Evolutionary conservation across 495 filamentous ascomycete species (phyloP), one percentile per base, ranked within the genome.

Genomic region (Podospora pseudopauciseta): DNA sequence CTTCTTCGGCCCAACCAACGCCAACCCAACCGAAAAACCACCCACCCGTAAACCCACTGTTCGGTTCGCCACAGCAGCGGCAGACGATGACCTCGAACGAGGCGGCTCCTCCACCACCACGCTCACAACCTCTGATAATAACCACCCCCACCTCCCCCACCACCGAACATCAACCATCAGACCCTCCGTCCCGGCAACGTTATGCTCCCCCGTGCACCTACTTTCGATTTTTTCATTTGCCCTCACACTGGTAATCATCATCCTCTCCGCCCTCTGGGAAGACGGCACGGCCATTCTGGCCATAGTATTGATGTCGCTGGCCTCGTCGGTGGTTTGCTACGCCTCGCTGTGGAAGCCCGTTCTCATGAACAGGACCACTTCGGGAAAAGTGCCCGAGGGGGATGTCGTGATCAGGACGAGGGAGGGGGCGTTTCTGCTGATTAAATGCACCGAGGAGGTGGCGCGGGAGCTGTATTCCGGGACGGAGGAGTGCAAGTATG

Each of bases 401-500:
- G 86, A 89, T 70, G 80, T 91, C 4, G 82, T 89, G 1, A 87
- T 90, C 53, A 79, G 81, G 26, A 89, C 86, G 18, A 83, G 86
- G 7, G 78, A 85, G 66, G 88, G 88, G 4, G 86, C 84, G 1
- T 89, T 91, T 67, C 67, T 90, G 2, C 71, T 89, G 20, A 78
- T 91, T 28, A 78, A 82, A 55, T 90, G 89, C 71, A 79, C 80
- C 15, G 89, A 91, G 76, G 83, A 87, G 11, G 82, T 90, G 7
- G 84, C 88, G 9, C 81, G 88, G 23, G 86, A 90, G 75, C 81
- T 91, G 2, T 91, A 91, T 73, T 81, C 77, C 13, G 86, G 86
- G 34, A 86, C 85, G 0, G 86, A 89, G 68, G 88, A 86, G 76
- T 72, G 80, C 20, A 85, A 88, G 65, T 77, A 79, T 39, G 80